Percentiles rank a stretch among this genome's conserved stretches.
Conservation (phyloP, 805 yeast species). For the Saccharomyces jurei region DNA sequence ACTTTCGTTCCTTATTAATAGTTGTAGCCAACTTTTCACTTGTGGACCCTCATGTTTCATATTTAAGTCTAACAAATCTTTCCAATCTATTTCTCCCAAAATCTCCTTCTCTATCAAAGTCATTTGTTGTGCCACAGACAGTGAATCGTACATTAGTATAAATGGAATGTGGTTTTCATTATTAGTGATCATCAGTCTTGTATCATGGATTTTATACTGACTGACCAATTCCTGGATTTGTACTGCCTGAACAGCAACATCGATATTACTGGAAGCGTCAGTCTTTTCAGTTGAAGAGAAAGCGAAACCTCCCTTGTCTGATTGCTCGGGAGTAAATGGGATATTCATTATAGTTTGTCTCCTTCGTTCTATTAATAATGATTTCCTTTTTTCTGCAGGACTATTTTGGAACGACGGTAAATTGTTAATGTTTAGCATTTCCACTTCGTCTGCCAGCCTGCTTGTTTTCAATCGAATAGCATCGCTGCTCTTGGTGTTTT, state of each 20-base stretch:
- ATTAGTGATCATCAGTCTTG: constrained; percentile 20
- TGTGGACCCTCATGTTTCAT: constrained; percentile 65
- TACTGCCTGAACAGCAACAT: constrained; percentile 6
- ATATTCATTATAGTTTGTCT: constrained; percentile 32
- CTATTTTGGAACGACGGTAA: constrained; percentile 8
- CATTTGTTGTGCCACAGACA: constrained; percentile 65
- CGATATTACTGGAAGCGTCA: not conserved
- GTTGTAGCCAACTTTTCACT: constrained; percentile 75
- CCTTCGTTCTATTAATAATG: constrained; percentile 32
- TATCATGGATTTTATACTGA: constrained; percentile 23
- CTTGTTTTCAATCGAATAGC: not conserved
- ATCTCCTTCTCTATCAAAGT: constrained; percentile 84
- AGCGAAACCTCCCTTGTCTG: constrained; percentile 9
- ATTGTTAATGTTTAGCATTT: constrained; percentile 11
- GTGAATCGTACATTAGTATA: constrained; percentile 62
- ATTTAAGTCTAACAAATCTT: constrained; percentile 66
- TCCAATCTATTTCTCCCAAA: constrained; percentile 83
- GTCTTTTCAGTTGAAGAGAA: not conserved
- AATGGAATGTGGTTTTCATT: constrained; percentile 69
- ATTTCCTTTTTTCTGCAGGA: constrained; percentile 21
- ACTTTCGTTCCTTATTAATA: constrained; percentile 49
- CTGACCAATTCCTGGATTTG: constrained; percentile 20
- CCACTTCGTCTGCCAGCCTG: constrained; percentile 10
- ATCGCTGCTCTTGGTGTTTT: constrained; percentile 1
- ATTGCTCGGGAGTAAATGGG: constrained; percentile 27